Evolutionary conservation across 169 alveolate genomes (phyloP).

Genomic region (Cryptosporidium ryanae): DNA sequence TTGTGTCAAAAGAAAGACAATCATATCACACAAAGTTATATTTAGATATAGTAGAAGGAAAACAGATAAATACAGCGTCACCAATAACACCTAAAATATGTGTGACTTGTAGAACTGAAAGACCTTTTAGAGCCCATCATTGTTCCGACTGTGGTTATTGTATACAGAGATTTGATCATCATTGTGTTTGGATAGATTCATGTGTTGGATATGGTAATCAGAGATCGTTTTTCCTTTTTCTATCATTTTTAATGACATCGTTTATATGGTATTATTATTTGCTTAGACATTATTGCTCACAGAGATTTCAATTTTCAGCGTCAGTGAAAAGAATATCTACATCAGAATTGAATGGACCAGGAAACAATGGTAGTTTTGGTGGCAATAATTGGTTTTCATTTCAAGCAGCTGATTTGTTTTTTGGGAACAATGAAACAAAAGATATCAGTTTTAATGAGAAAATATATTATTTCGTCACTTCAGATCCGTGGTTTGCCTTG

Average conservation of each 20-base stretch:
- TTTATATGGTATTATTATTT: constrained; percentile 80
- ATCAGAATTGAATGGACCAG: neutral
- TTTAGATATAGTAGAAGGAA: constrained; percentile 66
- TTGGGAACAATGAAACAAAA: constrained; percentile 53
- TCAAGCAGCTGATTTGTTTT: constrained; percentile 36
- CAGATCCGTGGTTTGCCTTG: constrained; percentile 71
- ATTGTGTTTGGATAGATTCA: constrained; percentile 90
- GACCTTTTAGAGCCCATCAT: constrained; percentile 84
- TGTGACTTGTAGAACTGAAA: constrained; percentile 86
- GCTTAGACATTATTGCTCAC: constrained; percentile 44
- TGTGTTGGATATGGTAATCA: constrained; percentile 87
- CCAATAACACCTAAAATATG: constrained; percentile 81
- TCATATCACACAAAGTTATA: constrained; percentile 31
- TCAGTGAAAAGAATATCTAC: constrained; percentile 47
- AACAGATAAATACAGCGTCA: constrained; percentile 31
- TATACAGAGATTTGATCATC: constrained; percentile 87
- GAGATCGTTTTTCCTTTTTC: constrained; percentile 80
- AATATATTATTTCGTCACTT: constrained; percentile 40
- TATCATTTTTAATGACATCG: constrained; percentile 75
- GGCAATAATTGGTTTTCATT: constrained; percentile 43
- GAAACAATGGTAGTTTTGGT: neutral
- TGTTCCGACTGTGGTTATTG: constrained; percentile 87
- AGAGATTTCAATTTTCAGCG: constrained; percentile 47
- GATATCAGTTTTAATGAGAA: constrained; percentile 47
- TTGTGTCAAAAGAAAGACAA: constrained; percentile 69